Evolutionary conservation across 73 alveolate genomes (phyloP).

Genomic region (Diophrys sp.): DNA sequence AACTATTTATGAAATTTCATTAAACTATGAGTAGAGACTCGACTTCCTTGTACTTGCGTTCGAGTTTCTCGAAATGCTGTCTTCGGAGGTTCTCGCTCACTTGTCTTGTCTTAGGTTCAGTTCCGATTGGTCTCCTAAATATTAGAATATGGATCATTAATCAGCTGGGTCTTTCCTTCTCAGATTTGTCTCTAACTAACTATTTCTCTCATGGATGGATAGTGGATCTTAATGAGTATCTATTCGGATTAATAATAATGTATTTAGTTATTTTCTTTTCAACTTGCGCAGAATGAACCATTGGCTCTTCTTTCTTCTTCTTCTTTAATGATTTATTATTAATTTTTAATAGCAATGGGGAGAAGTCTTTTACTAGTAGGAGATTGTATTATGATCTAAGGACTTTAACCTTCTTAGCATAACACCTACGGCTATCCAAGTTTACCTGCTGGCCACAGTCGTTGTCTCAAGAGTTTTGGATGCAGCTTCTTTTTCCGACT

Average conservation of each 20-base stretch:
- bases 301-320: too few species aligned
- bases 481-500: too few species aligned
- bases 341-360: too few species aligned
- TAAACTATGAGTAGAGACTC: background rate
- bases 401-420: too few species aligned
- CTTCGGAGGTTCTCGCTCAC: constrained; percentile 9
- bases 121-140: constrained; percentile 73
- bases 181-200: background rate
- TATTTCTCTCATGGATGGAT: background rate
- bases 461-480: too few species aligned
- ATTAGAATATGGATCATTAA: constrained; percentile 81
- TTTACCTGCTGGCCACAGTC: too few species aligned
- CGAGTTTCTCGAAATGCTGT: background rate
- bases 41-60: background rate
- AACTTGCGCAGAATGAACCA: too few species aligned
- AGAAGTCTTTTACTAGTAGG: too few species aligned
- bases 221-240: background rate
- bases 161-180: too few species aligned
- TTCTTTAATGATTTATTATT: too few species aligned
- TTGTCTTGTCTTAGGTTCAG: constrained; percentile 68
- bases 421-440: too few species aligned
- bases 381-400: too few species aligned
- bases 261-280: background rate
- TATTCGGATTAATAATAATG: background rate
- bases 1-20: background rate